phyloP scores from a whole-genome alignment of 352 stramenopile species.

The Pythium apleroticum region DNA sequence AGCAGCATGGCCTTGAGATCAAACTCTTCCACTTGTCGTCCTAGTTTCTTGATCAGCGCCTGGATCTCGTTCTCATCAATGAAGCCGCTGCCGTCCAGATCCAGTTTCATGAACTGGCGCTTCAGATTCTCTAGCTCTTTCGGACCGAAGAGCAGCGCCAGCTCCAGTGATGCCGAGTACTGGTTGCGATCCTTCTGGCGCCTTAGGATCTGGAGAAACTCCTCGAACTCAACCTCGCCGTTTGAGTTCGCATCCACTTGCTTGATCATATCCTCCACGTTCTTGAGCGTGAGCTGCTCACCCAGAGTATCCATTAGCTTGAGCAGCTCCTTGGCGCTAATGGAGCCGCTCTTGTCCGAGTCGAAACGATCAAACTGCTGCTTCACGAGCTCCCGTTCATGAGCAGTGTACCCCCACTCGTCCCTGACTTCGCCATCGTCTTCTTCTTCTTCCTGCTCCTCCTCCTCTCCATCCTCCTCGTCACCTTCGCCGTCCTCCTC shows the following conservation, averaged over 20 bases:
- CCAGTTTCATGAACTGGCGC: conserved; percentile 63
- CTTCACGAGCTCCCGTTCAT: conserved; percentile 43
- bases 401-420: conserved; percentile 37
- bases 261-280: conserved; percentile 55
- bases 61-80: conserved; percentile 72
- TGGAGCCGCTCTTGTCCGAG: conserved; percentile 57
- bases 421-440: conserved; percentile 24
- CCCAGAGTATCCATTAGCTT: conserved; percentile 58
- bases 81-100: conserved; percentile 61
- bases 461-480: conserved; percentile 12
- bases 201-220: conserved; percentile 61
- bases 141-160: conserved; percentile 63
- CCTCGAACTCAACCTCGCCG: conserved; percentile 68
- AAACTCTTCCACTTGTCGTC: conserved; percentile 40
- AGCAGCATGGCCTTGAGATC: conserved; percentile 57
- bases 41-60: conserved; percentile 59
- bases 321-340: conserved; percentile 56
- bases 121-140: conserved; percentile 71
- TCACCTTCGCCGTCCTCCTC: conserved; percentile 16
- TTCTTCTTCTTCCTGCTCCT: conserved; percentile 18
- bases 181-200: conserved; percentile 63
- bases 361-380: conserved; percentile 67
- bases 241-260: conserved; percentile 57
- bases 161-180: conserved; percentile 60
- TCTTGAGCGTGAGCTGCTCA: conserved; percentile 58